Evolutionary conservation across 495 filamentous ascomycete genomes (phyloP).

Genomic region (Penicillium soppii): DNA sequence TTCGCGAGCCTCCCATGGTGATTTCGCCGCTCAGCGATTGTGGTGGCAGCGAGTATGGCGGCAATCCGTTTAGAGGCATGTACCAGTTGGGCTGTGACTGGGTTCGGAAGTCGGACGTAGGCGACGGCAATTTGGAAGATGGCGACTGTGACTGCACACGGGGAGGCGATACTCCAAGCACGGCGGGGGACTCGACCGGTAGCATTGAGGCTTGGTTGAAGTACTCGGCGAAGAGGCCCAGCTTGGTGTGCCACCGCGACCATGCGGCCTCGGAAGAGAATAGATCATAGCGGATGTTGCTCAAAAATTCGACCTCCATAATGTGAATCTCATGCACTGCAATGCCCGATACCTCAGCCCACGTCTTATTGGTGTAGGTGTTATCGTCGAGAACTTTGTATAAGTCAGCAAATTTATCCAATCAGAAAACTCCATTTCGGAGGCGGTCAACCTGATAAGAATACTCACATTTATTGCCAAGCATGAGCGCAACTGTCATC

Average conservation of each 20-base stretch:
- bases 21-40: conserved; percentile 20
- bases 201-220: conserved; percentile 62
- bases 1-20: conserved; percentile 51
- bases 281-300: conserved; percentile 95
- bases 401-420: conserved; percentile 24
- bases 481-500: conserved; percentile 94
- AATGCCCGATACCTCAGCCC: conserved; percentile 97
- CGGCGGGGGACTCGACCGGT: conserved; percentile 27
- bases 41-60: conserved; percentile 26
- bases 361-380: conserved; percentile 99
- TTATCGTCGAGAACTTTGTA: conserved; percentile 87
- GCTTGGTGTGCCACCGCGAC: conserved; percentile 78
- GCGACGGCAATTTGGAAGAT: conserved; percentile 53
- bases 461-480: conserved; percentile 91
- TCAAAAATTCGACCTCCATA: conserved; percentile 99
- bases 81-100: conserved; percentile 35
- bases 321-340: conserved; percentile 94
- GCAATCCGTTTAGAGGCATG: conserved; percentile 22
- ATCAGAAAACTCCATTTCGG: not conserved
- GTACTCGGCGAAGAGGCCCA: conserved; percentile 76
- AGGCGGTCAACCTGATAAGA: conserved; percentile 27
- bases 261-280: conserved; percentile 81
- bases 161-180: conserved; percentile 35
- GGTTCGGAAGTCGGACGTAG: conserved; percentile 39
- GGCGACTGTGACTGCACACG: conserved; percentile 35